phyloP scores from a whole-genome alignment of 2,329 filamentous ascomycete species.

The Xylaria sp. region DNA sequence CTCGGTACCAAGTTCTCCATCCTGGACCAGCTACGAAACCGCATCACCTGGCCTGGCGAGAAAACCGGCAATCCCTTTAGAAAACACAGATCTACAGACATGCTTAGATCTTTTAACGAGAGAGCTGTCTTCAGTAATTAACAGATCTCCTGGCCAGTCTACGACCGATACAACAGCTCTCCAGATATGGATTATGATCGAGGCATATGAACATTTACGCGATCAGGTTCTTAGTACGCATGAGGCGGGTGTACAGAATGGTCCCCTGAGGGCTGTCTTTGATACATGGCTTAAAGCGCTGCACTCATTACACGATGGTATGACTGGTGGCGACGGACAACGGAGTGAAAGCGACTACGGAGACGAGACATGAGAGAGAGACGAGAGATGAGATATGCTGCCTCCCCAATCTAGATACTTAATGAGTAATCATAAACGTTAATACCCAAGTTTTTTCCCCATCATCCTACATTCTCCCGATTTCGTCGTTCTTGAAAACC shows the following conservation, averaged over 20 bases:
- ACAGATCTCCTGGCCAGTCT: slow-evolving; percentile 41
- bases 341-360: slow-evolving; percentile 52
- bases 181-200: slow-evolving; percentile 68
- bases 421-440: slow-evolving; percentile 17
- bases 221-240: slow-evolving; percentile 56
- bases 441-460: slow-evolving; percentile 6
- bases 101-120: slow-evolving; percentile 62
- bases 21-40: slow-evolving; percentile 30
- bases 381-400: slow-evolving; percentile 22
- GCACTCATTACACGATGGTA: slow-evolving; percentile 58
- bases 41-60: slow-evolving; percentile 25
- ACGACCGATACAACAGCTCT: slow-evolving; percentile 56
- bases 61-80: slow-evolving; percentile 35
- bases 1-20: slow-evolving; percentile 50
- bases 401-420: not conserved
- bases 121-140: slow-evolving; percentile 59
- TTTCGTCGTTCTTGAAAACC: too few species aligned
- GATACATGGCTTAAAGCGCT: slow-evolving; percentile 64
- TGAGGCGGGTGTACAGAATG: slow-evolving; percentile 45
- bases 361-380: slow-evolving; percentile 35
- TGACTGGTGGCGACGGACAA: slow-evolving; percentile 48
- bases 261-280: slow-evolving; percentile 57
- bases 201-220: slow-evolving; percentile 65
- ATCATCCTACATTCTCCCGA: not conserved
- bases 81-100: slow-evolving; percentile 60